These are phyloP conservation scores for Cladorrhinum sp. DNA, from an alignment of 2,329 filamentous ascomycete genomes.

Conservation along the genomic window DNA sequence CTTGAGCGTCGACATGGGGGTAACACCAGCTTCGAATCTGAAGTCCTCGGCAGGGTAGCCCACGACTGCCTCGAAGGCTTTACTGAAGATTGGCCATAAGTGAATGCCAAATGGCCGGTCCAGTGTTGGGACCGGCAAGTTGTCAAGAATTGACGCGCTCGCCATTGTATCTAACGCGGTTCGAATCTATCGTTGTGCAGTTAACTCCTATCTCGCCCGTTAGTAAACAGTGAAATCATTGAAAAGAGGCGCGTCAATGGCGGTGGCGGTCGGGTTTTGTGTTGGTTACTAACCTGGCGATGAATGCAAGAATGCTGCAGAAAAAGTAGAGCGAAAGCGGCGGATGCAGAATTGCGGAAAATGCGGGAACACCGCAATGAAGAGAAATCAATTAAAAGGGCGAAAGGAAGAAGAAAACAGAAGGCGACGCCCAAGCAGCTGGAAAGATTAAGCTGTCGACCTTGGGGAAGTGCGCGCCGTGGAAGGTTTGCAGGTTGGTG, in stretches of 20 bases:
- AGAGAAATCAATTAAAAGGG: slow-evolving; percentile 31
- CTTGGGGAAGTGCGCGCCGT: slow-evolving; percentile 17
- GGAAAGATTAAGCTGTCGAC: slow-evolving; percentile 19
- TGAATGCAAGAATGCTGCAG: background rate
- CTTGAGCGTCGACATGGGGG: slow-evolving; percentile 85
- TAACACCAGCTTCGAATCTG: slow-evolving; percentile 74
- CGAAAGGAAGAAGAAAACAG: slow-evolving; percentile 28
- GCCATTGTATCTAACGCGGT: slow-evolving; percentile 27
- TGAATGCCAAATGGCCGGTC: slow-evolving; percentile 89
- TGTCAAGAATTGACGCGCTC: slow-evolving; percentile 45
- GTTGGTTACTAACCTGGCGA: background rate
- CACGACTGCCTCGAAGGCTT: slow-evolving; percentile 70
- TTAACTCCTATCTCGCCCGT: slow-evolving; percentile 2
- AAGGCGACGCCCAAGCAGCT: slow-evolving; percentile 24
- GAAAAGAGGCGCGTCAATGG: background rate
- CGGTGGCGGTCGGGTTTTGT: no score
- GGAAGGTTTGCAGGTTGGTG: slow-evolving; percentile 16
- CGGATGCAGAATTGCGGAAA: background rate
- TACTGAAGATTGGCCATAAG: slow-evolving; percentile 93
- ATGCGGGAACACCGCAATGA: background rate
- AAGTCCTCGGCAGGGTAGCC: slow-evolving; percentile 88
- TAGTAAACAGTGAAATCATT: slow-evolving; percentile 1
- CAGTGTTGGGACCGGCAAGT: slow-evolving; percentile 64
- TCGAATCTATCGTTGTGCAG: slow-evolving; percentile 10
- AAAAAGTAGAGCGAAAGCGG: background rate